Evolutionary conservation across 1,284 basidiomycete genomes (phyloP).

Genomic region (Omphalotus olearius): DNA sequence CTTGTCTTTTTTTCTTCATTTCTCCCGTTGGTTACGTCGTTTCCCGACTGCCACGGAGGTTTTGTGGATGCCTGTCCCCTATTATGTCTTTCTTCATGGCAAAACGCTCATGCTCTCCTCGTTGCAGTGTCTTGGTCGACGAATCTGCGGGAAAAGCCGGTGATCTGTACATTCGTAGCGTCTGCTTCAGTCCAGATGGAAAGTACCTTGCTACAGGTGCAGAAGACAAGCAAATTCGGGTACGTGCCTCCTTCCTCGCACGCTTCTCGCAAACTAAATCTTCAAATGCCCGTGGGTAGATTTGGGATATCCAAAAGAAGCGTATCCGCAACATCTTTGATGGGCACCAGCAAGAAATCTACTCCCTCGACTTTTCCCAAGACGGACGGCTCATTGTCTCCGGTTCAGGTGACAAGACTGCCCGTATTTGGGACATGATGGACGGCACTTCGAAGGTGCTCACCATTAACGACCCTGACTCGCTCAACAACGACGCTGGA

Average conservation of each 20-base stretch:
- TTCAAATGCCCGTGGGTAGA: conserved; percentile 36
- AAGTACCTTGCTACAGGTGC: conserved; percentile 80
- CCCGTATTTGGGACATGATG: conserved; percentile 85
- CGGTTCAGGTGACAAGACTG: conserved; percentile 86
- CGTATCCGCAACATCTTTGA: conserved; percentile 72
- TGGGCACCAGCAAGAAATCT: conserved; percentile 89
- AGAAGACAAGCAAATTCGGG: conserved; percentile 80
- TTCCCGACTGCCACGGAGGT: neutral
- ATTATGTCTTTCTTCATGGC: neutral
- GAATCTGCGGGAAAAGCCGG: conserved; percentile 60
- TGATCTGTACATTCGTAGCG: conserved; percentile 81
- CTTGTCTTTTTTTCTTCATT: neutral
- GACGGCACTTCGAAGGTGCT: conserved; percentile 55
- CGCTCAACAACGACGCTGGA: conserved; percentile 62
- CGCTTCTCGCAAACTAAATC: conserved; percentile 5
- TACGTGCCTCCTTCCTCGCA: conserved; percentile 30
- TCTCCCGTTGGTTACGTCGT: neutral
- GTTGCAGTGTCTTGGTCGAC: conserved; percentile 61
- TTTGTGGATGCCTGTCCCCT: neutral
- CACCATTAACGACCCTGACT: conserved; percentile 55
- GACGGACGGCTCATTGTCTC: conserved; percentile 85
- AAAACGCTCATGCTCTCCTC: neutral
- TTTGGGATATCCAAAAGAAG: conserved; percentile 83
- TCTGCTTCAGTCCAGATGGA: conserved; percentile 83
- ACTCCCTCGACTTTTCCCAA: conserved; percentile 82